These are phyloP conservation scores for Tephrocybe sp. DNA, from an alignment of 768 basidiomycete genomes.

Conservation along the genomic window DNA sequence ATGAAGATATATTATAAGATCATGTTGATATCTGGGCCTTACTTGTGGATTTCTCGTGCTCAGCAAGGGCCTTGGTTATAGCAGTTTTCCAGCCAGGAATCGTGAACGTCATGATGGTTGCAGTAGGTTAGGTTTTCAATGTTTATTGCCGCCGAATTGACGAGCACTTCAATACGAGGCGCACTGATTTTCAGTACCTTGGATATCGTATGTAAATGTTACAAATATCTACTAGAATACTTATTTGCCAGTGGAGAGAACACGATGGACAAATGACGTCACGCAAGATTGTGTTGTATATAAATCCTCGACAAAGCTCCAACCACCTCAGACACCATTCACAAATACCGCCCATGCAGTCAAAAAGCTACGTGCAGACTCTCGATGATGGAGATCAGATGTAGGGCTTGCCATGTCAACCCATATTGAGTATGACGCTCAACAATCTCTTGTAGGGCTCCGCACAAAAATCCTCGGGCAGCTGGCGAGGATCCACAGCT, in stretches of 20 bases:
- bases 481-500: not conserved
- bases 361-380: constrained; percentile 26
- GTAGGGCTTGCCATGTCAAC: constrained; percentile 17
- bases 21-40: constrained; percentile 7
- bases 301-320: no score
- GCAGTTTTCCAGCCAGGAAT: constrained; percentile 46
- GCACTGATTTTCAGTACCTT: no score
- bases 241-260: no score
- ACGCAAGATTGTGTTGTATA: not conserved
- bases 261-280: not conserved
- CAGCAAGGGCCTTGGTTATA: constrained; percentile 38
- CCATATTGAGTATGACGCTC: not conserved
- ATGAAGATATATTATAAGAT: not conserved
- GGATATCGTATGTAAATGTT: not conserved
- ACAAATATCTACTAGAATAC: not conserved
- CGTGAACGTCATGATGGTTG: constrained; percentile 15
- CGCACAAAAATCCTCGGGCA: not conserved
- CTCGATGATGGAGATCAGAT: constrained; percentile 49
- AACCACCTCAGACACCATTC: no score
- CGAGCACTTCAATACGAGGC: no score
- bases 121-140: not conserved
- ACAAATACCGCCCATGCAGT: no score
- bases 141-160: not conserved
- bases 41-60: constrained; percentile 39
- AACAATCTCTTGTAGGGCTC: not conserved